Percentiles rank a stretch among this genome's conserved stretches.
phyloP scores from a whole-genome alignment of 177 flowering plant species.

The Vitis hybrid region DNA sequence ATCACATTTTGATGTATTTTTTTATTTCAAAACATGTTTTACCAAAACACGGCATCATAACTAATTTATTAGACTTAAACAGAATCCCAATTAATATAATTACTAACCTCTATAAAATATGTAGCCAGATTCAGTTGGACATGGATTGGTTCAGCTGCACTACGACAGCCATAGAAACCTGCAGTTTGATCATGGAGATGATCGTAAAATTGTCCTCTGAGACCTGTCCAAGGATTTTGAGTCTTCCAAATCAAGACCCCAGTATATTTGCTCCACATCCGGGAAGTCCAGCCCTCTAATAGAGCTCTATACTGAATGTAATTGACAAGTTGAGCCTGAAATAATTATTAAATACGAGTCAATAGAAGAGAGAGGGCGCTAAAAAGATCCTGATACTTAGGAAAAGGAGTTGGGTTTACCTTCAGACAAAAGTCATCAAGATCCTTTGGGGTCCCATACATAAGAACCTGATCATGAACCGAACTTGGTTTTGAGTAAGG shows the following conservation, averaged over 20 bases:
- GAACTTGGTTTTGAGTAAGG: slow-evolving; percentile 80
- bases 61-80: not conserved
- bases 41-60: not conserved
- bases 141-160: slow-evolving; percentile 96
- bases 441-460: slow-evolving; percentile 73
- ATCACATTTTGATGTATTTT: too few species aligned
- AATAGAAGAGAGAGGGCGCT: not conserved
- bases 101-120: slow-evolving; percentile 74
- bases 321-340: slow-evolving; percentile 93
- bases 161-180: slow-evolving; percentile 93
- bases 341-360: slow-evolving; percentile 9
- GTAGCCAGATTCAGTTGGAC: slow-evolving; percentile 89
- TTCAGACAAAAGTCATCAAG: slow-evolving; percentile 95
- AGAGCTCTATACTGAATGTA: slow-evolving; percentile 92
- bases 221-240: slow-evolving; percentile 98
- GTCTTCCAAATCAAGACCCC: slow-evolving; percentile 96
- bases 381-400: not conserved
- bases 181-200: slow-evolving; percentile 96
- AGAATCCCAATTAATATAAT: not conserved
- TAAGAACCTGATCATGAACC: slow-evolving; percentile 78
- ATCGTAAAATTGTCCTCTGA: slow-evolving; percentile 96
- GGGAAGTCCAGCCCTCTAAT: slow-evolving; percentile 92
- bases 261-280: slow-evolving; percentile 95
- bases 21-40: not conserved
- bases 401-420: slow-evolving; percentile 37